Evolutionary conservation across 108 stramenopile genomes (phyloP).

Genomic region (Cyclotella atomus): DNA sequence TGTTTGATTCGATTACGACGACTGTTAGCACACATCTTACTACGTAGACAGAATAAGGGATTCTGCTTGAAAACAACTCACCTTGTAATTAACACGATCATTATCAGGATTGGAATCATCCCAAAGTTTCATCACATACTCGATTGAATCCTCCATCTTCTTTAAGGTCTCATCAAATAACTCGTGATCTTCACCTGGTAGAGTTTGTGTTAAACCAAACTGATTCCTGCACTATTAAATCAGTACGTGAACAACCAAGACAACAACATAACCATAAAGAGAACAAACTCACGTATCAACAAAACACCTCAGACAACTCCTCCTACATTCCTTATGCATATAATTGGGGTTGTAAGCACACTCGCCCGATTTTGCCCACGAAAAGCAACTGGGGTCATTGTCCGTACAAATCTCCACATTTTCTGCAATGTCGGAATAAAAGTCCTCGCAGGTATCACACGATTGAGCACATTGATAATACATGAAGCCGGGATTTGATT

Average conservation of each 20-base stretch:
- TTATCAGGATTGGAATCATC: background rate
- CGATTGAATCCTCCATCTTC: conserved; percentile 23
- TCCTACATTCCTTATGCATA: conserved; percentile 41
- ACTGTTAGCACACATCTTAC: no score
- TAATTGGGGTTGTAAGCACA: conserved; percentile 44
- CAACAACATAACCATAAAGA: background rate
- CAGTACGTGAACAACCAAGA: background rate
- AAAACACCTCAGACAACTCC: conserved; percentile 43
- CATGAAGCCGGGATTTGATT: conserved; percentile 53
- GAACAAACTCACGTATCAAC: conserved; percentile 34
- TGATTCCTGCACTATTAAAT: conserved; percentile 20
- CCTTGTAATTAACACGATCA: conserved; percentile 34
- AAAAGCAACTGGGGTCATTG: conserved; percentile 12
- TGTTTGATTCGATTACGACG: no score
- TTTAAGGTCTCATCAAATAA: conserved; percentile 3
- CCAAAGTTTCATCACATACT: conserved; percentile 44
- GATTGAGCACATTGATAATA: conserved; percentile 17
- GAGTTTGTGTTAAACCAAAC: conserved; percentile 28
- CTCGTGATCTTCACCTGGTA: conserved; percentile 15
- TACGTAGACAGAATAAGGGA: no score
- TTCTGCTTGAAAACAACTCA: no score
- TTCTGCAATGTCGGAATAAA: background rate
- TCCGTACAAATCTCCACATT: conserved; percentile 17
- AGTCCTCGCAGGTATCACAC: background rate
- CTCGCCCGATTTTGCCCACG: conserved; percentile 38